Evolutionary conservation across 2,329 filamentous ascomycete species (phyloP).

Genomic region (Penicillium fuscoglaucum): DNA sequence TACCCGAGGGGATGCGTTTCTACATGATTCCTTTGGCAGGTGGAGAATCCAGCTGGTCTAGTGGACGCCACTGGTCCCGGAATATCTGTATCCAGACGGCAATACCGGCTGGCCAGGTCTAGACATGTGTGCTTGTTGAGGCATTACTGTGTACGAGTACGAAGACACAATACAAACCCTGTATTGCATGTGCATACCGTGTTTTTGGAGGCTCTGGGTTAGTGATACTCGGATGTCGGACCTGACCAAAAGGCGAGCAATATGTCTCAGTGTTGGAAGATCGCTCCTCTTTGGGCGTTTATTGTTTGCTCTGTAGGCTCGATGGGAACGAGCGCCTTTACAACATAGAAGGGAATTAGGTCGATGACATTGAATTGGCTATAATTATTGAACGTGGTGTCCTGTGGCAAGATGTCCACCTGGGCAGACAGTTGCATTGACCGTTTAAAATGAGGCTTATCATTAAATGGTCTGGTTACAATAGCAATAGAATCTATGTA

Average conservation of each 20-base stretch:
- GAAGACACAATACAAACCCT: not conserved
- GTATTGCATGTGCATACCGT: not conserved
- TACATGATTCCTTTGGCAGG: conserved; percentile 12
- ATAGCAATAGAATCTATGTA: not conserved
- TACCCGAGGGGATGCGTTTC: conserved; percentile 12
- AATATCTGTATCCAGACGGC: conserved; percentile 6
- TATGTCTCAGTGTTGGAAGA: conserved; percentile 4
- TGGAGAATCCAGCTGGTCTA: conserved; percentile 19
- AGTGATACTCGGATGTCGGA: not conserved
- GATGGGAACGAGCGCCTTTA: not conserved
- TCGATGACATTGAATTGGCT: not conserved
- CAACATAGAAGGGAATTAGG: not conserved
- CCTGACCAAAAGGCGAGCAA: not conserved
- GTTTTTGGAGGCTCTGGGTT: not conserved
- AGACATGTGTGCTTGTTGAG: not conserved
- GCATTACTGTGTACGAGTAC: not conserved
- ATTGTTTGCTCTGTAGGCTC: not conserved
- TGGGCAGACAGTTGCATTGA: not conserved
- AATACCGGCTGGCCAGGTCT: conserved; percentile 3
- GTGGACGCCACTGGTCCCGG: conserved; percentile 22
- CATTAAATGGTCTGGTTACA: not conserved
- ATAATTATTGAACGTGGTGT: not conserved
- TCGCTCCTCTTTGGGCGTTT: not conserved
- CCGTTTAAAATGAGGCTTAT: not conserved
- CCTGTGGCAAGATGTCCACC: not conserved